Evolutionary conservation across 2,329 filamentous ascomycete species (phyloP).

Genomic region (Emericellopsis atlantica): DNA sequence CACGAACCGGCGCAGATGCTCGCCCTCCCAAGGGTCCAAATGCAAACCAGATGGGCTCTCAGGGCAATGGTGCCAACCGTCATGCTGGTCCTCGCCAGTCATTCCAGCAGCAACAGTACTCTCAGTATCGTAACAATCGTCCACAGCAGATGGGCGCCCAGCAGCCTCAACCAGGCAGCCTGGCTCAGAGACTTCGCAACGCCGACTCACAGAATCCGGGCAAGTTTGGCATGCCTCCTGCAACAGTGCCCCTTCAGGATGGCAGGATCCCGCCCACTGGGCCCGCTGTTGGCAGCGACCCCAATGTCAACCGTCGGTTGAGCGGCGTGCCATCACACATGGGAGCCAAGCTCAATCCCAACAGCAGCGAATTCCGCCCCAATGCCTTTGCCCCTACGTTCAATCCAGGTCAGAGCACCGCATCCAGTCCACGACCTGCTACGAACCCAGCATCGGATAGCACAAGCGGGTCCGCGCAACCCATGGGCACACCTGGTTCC

Average conservation of each 20-base stretch:
- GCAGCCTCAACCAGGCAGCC: constrained; percentile 25
- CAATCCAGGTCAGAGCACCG: constrained; percentile 59
- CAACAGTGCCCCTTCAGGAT: constrained; percentile 43
- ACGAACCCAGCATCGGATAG: constrained; percentile 25
- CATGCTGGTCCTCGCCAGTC: constrained; percentile 35
- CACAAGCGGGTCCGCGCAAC: constrained; percentile 28
- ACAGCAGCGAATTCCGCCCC: constrained; percentile 70
- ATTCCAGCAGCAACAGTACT: constrained; percentile 32
- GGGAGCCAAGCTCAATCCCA: constrained; percentile 46
- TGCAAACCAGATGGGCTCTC: constrained; percentile 12
- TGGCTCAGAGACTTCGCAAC: constrained; percentile 37
- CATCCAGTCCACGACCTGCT: constrained; percentile 58
- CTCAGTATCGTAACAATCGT: constrained; percentile 35
- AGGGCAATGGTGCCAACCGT: constrained; percentile 16
- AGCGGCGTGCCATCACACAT: constrained; percentile 38
- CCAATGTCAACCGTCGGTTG: constrained; percentile 38
- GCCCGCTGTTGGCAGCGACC: constrained; percentile 46
- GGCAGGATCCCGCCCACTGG: constrained; percentile 62
- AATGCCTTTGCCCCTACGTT: constrained; percentile 72
- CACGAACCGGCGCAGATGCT: constrained; percentile 18
- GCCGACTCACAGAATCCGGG: constrained; percentile 28
- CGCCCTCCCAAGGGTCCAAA: constrained; percentile 19
- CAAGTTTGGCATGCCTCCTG: constrained; percentile 29
- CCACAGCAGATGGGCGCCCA: constrained; percentile 25
- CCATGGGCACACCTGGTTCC: no score